These are phyloP conservation scores for Yamadazyma insecticola DNA, from an alignment of 805 yeast genomes.

Conservation along the genomic window DNA sequence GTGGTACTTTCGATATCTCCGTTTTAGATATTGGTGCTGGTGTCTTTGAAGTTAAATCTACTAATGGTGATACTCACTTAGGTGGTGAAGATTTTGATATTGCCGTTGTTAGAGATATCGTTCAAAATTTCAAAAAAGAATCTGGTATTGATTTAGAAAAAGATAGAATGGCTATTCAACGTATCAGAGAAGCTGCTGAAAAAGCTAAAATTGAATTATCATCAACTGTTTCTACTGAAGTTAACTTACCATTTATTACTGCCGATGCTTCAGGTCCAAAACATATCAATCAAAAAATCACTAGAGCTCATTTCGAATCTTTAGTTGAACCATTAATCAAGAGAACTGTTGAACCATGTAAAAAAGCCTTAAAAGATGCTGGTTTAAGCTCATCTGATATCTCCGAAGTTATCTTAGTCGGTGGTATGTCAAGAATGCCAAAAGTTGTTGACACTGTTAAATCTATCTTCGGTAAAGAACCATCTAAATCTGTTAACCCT, in stretches of 20 bases:
- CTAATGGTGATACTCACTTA: conserved; percentile 92
- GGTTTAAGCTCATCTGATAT: conserved; percentile 59
- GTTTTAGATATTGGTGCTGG: conserved; percentile 95
- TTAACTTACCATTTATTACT: conserved; percentile 81
- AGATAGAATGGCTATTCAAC: conserved; percentile 77
- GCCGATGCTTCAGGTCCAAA: conserved; percentile 82
- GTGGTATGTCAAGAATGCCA: conserved; percentile 93
- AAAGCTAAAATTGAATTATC: conserved; percentile 86
- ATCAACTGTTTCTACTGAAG: conserved; percentile 64
- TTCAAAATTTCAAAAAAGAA: conserved; percentile 73
- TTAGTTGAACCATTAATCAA: conserved; percentile 66
- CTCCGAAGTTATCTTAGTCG: conserved; percentile 79
- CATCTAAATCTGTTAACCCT: conserved; percentile 91
- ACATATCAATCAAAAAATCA: conserved; percentile 66
- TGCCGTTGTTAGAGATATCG: conserved; percentile 76
- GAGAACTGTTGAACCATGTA: conserved; percentile 70
- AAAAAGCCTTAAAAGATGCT: conserved; percentile 81
- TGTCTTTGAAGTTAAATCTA: conserved; percentile 95
- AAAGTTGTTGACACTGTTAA: conserved; percentile 76
- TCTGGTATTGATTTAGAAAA: conserved; percentile 58
- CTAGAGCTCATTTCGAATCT: conserved; percentile 64
- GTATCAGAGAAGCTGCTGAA: conserved; percentile 85
- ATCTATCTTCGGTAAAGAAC: conserved; percentile 72
- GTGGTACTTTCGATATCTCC: conserved; percentile 98
- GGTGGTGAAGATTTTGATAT: conserved; percentile 95